These are phyloP conservation scores for Ophiostoma australiae DNA, from an alignment of 2,329 filamentous ascomycete species.

Conservation along the genomic window DNA sequence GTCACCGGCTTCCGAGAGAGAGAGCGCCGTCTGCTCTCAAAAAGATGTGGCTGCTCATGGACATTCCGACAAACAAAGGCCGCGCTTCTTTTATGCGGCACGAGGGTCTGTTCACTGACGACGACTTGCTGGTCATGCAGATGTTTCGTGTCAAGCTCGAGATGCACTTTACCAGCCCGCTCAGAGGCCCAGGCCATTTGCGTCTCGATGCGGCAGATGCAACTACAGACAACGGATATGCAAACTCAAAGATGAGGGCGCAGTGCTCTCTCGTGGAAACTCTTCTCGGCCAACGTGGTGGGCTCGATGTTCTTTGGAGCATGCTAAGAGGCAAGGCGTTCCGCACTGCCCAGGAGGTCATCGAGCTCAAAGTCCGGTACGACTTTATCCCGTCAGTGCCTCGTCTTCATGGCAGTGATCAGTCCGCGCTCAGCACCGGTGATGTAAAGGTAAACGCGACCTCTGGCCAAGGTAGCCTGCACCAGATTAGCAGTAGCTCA, in stretches of 20 bases:
- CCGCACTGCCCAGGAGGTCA: constrained; percentile 44
- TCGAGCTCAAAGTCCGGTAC: constrained; percentile 57
- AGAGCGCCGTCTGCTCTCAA: constrained; percentile 41
- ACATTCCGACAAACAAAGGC: constrained; percentile 53
- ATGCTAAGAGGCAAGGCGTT: constrained; percentile 55
- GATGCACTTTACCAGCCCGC: constrained; percentile 63
- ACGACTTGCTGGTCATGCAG: constrained; percentile 57
- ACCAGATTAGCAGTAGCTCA: neutral
- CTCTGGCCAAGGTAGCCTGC: neutral
- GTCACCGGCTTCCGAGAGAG: constrained; percentile 50
- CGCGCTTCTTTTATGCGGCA: constrained; percentile 50
- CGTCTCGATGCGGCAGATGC: neutral
- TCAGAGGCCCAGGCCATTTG: constrained; percentile 42
- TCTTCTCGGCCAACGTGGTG: constrained; percentile 53
- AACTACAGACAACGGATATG: neutral
- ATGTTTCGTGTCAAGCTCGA: constrained; percentile 67
- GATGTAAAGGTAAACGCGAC: neutral
- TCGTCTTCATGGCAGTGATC: no score
- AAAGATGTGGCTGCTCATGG: constrained; percentile 70
- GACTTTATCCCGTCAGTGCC: constrained; percentile 39
- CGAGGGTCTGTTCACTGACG: constrained; percentile 49
- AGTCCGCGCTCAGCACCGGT: neutral
- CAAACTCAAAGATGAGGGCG: neutral
- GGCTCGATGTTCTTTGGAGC: constrained; percentile 52
- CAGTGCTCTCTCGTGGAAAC: constrained; percentile 44